These are phyloP conservation scores for Gossypium australe DNA, from an alignment of 345 rosid genomes.

Conservation along the genomic window DNA sequence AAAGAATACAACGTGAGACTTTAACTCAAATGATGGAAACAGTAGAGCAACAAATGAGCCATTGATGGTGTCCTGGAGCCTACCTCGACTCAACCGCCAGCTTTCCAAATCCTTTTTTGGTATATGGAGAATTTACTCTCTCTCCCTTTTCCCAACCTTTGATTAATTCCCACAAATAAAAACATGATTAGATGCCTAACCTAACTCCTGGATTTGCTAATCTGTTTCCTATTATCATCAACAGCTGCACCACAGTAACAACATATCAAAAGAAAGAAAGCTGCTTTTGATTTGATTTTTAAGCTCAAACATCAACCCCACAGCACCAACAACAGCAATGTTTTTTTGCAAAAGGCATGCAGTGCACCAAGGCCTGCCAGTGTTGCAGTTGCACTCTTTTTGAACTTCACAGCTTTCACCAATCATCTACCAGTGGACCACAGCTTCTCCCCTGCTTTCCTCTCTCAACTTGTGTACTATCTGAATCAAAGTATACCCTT, in stretches of 20 bases:
- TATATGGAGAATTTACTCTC: not conserved
- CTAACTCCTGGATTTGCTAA: conserved; percentile 9
- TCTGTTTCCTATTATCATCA: not conserved
- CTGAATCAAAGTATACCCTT: not conserved
- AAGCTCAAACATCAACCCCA: conserved; percentile 8
- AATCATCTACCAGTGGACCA: not conserved
- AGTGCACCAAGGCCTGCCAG: not conserved
- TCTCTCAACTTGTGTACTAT: not conserved
- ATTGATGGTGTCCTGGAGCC: not conserved
- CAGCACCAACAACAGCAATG: not conserved
- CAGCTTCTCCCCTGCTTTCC: too few relatives aligned
- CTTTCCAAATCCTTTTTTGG: not conserved
- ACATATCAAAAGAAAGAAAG: not conserved
- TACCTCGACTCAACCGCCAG: conserved; percentile 11
- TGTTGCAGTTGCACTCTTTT: not conserved
- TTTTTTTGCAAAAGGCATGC: not conserved
- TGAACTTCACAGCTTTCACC: conserved; percentile 8
- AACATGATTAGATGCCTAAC: conserved; percentile 13
- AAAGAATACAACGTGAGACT: not conserved
- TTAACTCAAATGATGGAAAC: not conserved
- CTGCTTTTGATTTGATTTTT: conserved; percentile 1
- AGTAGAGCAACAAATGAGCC: not conserved
- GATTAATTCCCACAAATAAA: not conserved
- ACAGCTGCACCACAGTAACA: not conserved
- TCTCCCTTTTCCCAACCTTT: not conserved